A percentile compares a stretch with the other conserved stretches of the same genome.
Conservation (phyloP, 2,329 filamentous ascomycete species). For the Talaromyces sp. region DNA sequence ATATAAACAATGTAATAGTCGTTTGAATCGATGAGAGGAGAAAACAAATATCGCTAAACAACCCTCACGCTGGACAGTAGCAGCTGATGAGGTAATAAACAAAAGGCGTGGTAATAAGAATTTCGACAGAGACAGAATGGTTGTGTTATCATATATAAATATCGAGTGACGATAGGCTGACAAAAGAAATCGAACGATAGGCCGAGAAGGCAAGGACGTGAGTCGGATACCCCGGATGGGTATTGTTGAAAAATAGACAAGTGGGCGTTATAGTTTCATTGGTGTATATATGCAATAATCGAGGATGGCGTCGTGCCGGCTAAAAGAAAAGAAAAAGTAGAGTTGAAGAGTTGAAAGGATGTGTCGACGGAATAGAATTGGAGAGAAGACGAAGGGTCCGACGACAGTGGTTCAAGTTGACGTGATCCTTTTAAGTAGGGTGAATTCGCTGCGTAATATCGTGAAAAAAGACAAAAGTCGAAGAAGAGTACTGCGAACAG, state of each 20-base stretch:
- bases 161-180: slow-evolving; percentile 20
- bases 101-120: slow-evolving; percentile 11
- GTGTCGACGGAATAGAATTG: slow-evolving; percentile 9
- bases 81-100: slow-evolving; percentile 11
- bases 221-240: slow-evolving; percentile 19
- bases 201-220: slow-evolving; percentile 22
- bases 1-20: slow-evolving; percentile 12
- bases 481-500: slow-evolving; percentile 25
- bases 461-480: slow-evolving; percentile 19
- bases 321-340: slow-evolving; percentile 19
- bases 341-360: slow-evolving; percentile 6
- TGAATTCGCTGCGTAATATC: slow-evolving; percentile 35
- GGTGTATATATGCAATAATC: slow-evolving; percentile 21
- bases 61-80: slow-evolving; percentile 13
- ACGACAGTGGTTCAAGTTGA: not conserved
- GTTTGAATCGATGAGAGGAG: slow-evolving; percentile 12
- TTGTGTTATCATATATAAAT: slow-evolving; percentile 24
- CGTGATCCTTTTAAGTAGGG: slow-evolving; percentile 1
- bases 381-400: slow-evolving; percentile 9
- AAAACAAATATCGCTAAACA: slow-evolving; percentile 10
- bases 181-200: slow-evolving; percentile 20
- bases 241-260: slow-evolving; percentile 26
- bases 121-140: slow-evolving; percentile 14
- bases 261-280: slow-evolving; percentile 38
- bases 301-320: slow-evolving; percentile 13